These are phyloP conservation scores for Apiospora marii DNA, from an alignment of 2,329 filamentous ascomycete species.

Conservation along the genomic window DNA sequence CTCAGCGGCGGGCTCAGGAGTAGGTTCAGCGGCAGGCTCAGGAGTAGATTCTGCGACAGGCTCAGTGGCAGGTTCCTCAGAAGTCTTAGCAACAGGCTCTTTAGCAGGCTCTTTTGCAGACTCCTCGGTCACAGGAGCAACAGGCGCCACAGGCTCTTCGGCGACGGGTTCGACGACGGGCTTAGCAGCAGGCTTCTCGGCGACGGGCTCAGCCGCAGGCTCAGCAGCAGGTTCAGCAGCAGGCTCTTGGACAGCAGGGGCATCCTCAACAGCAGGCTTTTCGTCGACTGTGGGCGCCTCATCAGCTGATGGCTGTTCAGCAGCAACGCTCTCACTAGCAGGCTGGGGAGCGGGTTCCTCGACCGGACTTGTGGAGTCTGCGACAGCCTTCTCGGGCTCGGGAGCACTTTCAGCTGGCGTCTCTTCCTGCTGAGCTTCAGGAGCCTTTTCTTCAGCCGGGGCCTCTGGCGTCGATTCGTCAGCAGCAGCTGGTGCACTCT, in stretches of 20 bases:
- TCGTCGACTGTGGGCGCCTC: constrained; percentile 18
- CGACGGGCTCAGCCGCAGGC: no score
- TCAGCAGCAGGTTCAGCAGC: constrained; percentile 1
- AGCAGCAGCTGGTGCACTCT: constrained; percentile 19
- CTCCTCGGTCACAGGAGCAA: neutral
- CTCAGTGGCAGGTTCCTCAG: neutral
- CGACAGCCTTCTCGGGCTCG: neutral
- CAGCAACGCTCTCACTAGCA: neutral
- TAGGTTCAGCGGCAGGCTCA: no score
- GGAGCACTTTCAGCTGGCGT: neutral
- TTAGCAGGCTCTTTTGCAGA: neutral
- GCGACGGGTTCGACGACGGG: constrained; percentile 8
- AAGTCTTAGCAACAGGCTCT: constrained; percentile 7
- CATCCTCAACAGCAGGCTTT: constrained; percentile 19
- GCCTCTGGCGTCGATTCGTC: constrained; percentile 24
- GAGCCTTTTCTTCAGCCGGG: constrained; percentile 18
- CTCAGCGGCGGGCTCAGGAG: no score
- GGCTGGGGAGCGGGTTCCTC: neutral
- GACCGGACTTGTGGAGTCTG: neutral
- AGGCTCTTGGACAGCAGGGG: neutral
- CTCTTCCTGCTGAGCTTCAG: neutral
- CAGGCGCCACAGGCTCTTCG: neutral
- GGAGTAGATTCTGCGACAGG: no score
- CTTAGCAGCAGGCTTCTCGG: neutral
- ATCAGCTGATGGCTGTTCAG: constrained; percentile 22